phyloP scores from a whole-genome alignment of 257 asterid species.

The Nicotiana tomentosiformis region DNA sequence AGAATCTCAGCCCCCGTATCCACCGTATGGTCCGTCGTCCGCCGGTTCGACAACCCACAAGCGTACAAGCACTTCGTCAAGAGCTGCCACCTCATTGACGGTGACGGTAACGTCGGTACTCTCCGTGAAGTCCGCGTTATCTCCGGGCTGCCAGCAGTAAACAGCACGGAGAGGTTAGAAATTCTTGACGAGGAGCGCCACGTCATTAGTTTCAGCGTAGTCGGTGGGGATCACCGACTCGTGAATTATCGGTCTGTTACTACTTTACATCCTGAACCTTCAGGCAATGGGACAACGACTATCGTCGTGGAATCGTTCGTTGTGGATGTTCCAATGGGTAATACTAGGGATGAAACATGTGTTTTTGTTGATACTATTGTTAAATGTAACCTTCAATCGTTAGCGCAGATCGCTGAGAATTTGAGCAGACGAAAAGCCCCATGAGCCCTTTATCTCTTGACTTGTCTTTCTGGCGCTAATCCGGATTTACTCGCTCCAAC shows the following conservation, averaged over 20 bases:
- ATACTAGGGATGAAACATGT: constrained; percentile 1
- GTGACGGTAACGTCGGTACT: constrained; percentile 11
- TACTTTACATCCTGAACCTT: constrained; percentile 1
- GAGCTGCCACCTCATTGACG: constrained; percentile 10
- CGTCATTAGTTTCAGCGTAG: constrained; percentile 16
- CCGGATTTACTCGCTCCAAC: too few species aligned
- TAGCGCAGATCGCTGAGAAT: constrained; percentile 6
- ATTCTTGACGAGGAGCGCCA: constrained; percentile 12
- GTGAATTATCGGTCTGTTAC: constrained; percentile 7
- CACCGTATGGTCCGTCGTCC: constrained; percentile 16
- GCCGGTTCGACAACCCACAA: constrained; percentile 17
- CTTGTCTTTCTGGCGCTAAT: too few species aligned
- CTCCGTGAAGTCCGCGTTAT: constrained; percentile 10
- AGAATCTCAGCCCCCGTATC: constrained; percentile 12
- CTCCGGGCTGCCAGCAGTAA: constrained; percentile 14
- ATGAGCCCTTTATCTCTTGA: background rate
- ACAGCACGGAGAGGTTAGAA: constrained; percentile 15
- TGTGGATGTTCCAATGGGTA: constrained; percentile 12
- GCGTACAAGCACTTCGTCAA: constrained; percentile 15
- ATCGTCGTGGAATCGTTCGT: constrained; percentile 10
- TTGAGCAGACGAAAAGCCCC: background rate
- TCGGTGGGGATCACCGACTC: constrained; percentile 17
- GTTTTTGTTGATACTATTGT: constrained; percentile 17
- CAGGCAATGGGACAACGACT: background rate
- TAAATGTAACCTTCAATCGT: constrained; percentile 13